Conservation (phyloP, 257 asterid genomes). For the Capsicum chinense region DNA sequence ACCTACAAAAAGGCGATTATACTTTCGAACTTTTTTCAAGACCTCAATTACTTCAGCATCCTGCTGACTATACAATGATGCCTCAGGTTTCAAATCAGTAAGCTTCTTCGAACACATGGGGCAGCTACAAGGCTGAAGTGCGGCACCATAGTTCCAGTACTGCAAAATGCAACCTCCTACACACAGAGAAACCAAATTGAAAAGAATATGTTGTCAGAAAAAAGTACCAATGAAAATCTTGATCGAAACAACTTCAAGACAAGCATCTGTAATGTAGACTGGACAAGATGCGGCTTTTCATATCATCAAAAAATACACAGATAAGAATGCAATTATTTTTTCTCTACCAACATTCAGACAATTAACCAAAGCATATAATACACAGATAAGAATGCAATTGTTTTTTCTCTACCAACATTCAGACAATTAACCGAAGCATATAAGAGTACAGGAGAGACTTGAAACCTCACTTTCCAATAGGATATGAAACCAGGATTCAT, state of each 20-base stretch:
- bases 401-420: background rate
- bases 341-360: background rate
- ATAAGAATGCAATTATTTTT: background rate
- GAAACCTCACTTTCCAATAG: slow-evolving; percentile 9
- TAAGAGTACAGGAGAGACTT: background rate
- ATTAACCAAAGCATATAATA: background rate
- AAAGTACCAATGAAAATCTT: background rate
- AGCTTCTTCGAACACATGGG: slow-evolving; percentile 80
- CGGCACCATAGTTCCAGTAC: slow-evolving; percentile 74
- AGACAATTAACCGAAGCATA: background rate
- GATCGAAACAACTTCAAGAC: background rate
- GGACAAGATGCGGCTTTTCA: background rate
- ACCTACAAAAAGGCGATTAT: slow-evolving; percentile 73
- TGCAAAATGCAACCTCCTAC: slow-evolving; percentile 81
- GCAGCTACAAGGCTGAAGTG: slow-evolving; percentile 76
- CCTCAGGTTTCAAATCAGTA: slow-evolving; percentile 64
- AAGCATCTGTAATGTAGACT: background rate
- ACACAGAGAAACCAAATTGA: background rate
- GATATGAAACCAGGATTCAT: background rate
- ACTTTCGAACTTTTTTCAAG: slow-evolving; percentile 53
- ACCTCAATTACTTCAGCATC: slow-evolving; percentile 55
- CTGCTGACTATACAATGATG: slow-evolving; percentile 50
- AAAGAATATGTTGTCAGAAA: background rate
- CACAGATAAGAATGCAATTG: background rate
- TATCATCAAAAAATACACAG: background rate